Base-by-base conservation (phyloP, 208 protist species). In the Crithidia acanthocephali region DNA sequence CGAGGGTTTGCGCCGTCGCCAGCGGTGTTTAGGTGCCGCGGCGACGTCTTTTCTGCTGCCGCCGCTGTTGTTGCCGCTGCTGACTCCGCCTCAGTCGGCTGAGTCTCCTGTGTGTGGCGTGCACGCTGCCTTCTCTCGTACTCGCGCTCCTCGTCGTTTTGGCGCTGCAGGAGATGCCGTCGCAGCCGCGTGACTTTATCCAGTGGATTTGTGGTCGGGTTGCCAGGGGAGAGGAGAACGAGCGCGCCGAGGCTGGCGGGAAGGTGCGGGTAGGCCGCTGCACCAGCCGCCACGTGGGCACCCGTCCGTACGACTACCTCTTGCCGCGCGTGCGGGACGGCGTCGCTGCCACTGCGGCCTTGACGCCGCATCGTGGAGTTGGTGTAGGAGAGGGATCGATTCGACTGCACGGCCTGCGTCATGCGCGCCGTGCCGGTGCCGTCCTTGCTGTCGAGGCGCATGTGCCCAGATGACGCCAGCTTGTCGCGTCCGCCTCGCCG, bases 221-320 rank as follows among this genome's bases (percentile, higher is more conserved):
- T 33, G 23, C 58, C 58, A 15, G 72, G 58, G 20, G 72, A 72
- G 20, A 78, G 44, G n/a, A 63, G 47, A 4, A 73, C 55, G 15
- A 78, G 20, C 2, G 65, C 33, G 50, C 66, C 68, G 33, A 72
- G 52, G 47, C 72, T 62, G 40, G 63, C 56, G 23, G 61, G 61
- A 0, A 66, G 61, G 45, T 66, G 7, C 1, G 61, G 61, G 61
- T 66, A 66, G 32, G 61, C 61, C 3, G 61, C 61, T 9, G 61
- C 61, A 20, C 30, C 61, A 20, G 61, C 61, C n/a, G 25, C 47
- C 11, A 56, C 61, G 32, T 66, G 45, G 15, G 61, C 47, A 23
- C 61, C 61, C 27, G 61, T 44, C 28, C 44, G 59, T 35, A 65
- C 59, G 25, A 16, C 47, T 16, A 37, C 20, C 44, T 42, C 37